Evolutionary conservation across 495 filamentous ascomycete species (phyloP).

Genomic region (Hypoxylon fuscum): DNA sequence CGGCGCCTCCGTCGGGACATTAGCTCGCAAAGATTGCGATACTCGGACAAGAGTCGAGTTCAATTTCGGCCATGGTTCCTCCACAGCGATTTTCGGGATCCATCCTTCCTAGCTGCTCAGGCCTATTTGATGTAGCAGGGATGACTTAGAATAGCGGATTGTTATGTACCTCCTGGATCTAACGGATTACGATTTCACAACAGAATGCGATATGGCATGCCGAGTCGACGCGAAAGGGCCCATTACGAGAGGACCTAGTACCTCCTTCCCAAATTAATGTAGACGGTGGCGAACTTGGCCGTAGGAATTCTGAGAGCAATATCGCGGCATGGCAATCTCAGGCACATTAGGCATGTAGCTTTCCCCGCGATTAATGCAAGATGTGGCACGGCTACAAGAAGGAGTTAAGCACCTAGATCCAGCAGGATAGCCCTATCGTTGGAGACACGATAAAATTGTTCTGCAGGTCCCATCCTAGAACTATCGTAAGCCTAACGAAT

Average conservation of each 20-base stretch:
- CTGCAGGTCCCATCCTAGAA: neutral
- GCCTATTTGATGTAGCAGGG: no score
- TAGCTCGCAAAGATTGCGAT: neutral
- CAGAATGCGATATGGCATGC: no score
- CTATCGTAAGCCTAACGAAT: slow-evolving; percentile 15
- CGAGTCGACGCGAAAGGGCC: no score
- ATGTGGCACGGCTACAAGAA: neutral
- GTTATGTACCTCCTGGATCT: no score
- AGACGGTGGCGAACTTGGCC: neutral
- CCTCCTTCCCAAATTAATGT: neutral
- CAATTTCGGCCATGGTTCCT: slow-evolving; percentile 9
- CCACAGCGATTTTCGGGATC: neutral
- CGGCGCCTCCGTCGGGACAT: slow-evolving; percentile 1
- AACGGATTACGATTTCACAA: no score
- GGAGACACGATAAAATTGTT: neutral
- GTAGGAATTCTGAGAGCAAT: slow-evolving; percentile 3
- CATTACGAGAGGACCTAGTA: no score
- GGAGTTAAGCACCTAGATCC: slow-evolving; percentile 11
- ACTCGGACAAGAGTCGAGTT: neutral
- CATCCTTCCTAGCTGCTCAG: no score
- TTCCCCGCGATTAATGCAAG: slow-evolving; percentile 11
- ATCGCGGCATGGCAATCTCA: neutral
- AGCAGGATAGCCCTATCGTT: neutral
- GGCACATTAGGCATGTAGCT: neutral
- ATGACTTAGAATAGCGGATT: no score